Evolutionary conservation across 1,284 basidiomycete species (phyloP), one percentile per base, ranked within the genome.

Genomic region (Rugosomyces carneus): DNA sequence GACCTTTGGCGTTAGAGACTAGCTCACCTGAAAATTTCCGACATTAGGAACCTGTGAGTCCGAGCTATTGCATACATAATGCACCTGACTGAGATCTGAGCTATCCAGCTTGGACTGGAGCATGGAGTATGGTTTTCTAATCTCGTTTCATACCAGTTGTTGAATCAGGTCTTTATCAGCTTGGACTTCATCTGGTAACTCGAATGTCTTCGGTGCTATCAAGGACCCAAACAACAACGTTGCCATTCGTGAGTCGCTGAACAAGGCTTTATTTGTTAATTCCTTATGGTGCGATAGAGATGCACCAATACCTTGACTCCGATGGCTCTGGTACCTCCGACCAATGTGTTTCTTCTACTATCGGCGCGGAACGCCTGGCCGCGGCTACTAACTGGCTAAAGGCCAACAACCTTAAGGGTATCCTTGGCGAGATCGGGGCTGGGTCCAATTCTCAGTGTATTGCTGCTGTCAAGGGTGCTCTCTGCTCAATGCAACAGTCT

Each of bases 281-380:
- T 37, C 11, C 45, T 52, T 31, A 11, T 23, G 21, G 21, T 23
- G 9, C 8, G 24, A 10, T 45, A 74, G 76, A 82, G 60, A 81
- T 83, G 79, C 79, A 82, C 59, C 79, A 82, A 60, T 84, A 84
- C 66, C 77, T 82, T 52, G 80, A 81, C 61, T 76, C 72, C 40
- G 80, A 84, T 58, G 72, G 76, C 53, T 80, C 78, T 37, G 80
- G 80, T 43, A 81, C 80, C 5, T 70, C 61, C 38, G 60, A 56
- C 4, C 70, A 65, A 21, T 82, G 80, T 56, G 80, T 82, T 16
- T 78, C 73, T 8, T 65, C 72, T 15, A 80, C 78, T 20, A 80
- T 82, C 57, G 77, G 75, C 47, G 71, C 70, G 20, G 73, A 78
- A 52, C 78, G 79, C 53, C 61, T 82, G 40, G 66, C 71, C 32